Conservation (phyloP, 495 filamentous ascomycete species). For the Zalerion maritima region DNA sequence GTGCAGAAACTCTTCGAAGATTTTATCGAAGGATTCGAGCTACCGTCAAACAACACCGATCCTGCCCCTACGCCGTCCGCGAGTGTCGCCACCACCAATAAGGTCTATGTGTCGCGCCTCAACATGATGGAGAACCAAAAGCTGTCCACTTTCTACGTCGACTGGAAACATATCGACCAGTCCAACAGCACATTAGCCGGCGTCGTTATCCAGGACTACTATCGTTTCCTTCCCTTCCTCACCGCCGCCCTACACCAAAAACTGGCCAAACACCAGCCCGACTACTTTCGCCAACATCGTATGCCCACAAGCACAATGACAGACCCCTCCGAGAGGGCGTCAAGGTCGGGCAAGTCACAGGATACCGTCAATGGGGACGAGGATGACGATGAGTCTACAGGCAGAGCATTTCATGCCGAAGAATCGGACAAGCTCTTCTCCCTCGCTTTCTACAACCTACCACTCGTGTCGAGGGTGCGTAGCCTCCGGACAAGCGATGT, state of each 20-base stretch:
- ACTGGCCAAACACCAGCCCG: conserved; percentile 84
- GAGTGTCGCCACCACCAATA: conserved; percentile 62
- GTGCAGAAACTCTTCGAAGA: conserved; percentile 75
- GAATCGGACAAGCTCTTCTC: conserved; percentile 94
- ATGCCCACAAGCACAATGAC: conserved; percentile 64
- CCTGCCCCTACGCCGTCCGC: conserved; percentile 57
- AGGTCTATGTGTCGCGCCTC: conserved; percentile 94
- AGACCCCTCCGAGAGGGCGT: conserved; percentile 35
- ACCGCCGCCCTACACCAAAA: conserved; percentile 80
- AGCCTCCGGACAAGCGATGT: conserved; percentile 83
- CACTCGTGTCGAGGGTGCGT: conserved; percentile 80
- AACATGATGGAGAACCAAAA: conserved; percentile 72
- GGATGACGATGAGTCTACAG: too few species aligned
- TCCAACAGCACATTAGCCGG: conserved; percentile 62
- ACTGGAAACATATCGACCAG: conserved; percentile 72
- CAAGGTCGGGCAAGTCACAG: conserved; percentile 51
- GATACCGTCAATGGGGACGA: conserved; percentile 80
- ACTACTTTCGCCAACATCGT: conserved; percentile 82
- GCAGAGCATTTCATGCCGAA: too few species aligned
- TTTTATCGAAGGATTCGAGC: conserved; percentile 49
- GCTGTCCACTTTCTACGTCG: conserved; percentile 93
- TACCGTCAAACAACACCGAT: conserved; percentile 36
- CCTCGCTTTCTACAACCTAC: conserved; percentile 91
- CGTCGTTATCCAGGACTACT: conserved; percentile 80
- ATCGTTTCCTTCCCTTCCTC: conserved; percentile 87